A percentile compares a stretch with the other conserved stretches of the same genome.
Conservation (phyloP, 148 eudicot species). For the Beta vulgaris region DNA sequence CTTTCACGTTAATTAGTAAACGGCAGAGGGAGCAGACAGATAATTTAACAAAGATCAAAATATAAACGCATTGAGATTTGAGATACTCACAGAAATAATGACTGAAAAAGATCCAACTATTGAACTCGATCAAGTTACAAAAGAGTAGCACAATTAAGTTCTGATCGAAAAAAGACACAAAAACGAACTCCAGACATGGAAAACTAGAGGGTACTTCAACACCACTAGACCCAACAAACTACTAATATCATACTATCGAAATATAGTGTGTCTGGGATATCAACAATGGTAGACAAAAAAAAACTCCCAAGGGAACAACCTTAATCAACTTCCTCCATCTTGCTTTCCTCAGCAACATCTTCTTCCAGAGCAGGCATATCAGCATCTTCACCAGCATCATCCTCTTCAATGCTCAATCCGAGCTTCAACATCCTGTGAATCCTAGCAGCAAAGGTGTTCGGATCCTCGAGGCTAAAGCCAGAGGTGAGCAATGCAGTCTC, state of each 20-base stretch:
- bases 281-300: background rate
- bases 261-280: background rate
- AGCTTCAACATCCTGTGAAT: slow-evolving; percentile 90
- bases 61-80: no score
- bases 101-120: no score
- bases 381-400: slow-evolving; percentile 47
- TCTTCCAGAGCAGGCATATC: slow-evolving; percentile 81
- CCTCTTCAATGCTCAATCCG: slow-evolving; percentile 84
- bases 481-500: slow-evolving; percentile 85
- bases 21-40: no score
- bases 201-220: no score
- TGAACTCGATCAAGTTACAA: no score
- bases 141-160: no score
- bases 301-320: background rate
- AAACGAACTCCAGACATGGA: no score
- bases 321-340: slow-evolving; percentile 92
- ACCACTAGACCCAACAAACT: no score
- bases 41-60: no score
- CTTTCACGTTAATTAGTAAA: no score
- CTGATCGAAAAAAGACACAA: no score
- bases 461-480: slow-evolving; percentile 82
- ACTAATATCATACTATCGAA: background rate
- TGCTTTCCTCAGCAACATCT: slow-evolving; percentile 81
- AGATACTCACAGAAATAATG: no score
- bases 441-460: slow-evolving; percentile 63